phyloP scores from a whole-genome alignment of 2,329 filamentous ascomycete genomes.

The Ophiostoma perfectum region DNA sequence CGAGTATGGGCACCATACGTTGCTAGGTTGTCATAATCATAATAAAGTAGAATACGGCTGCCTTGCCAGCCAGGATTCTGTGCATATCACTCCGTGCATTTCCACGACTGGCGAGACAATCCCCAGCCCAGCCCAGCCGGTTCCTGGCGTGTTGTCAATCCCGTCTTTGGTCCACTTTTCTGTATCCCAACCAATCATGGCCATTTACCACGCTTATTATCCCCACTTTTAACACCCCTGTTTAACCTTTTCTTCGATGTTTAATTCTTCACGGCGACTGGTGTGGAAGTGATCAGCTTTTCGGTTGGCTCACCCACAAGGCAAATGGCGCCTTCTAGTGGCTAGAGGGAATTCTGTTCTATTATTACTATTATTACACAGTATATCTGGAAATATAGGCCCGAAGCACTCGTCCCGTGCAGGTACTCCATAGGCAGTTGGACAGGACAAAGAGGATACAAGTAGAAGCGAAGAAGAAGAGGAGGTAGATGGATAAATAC shows the following conservation, averaged over 20 bases:
- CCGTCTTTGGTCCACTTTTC: not conserved
- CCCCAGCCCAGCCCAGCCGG: not conserved
- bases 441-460: not conserved
- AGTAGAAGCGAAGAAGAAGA: not conserved
- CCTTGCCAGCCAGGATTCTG: not conserved
- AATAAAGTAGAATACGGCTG: not conserved
- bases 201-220: not conserved
- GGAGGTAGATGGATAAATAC: not conserved
- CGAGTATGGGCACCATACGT: too few relatives aligned
- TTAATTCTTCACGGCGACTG: not conserved
- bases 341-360: not conserved
- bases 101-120: not conserved
- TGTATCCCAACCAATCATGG: not conserved
- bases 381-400: not conserved
- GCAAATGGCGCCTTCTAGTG: conserved; percentile 1
- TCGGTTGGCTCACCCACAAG: not conserved
- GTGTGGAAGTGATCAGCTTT: conserved; percentile 6
- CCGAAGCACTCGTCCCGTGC: conserved; percentile 9
- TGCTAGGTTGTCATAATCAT: too few relatives aligned
- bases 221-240: not conserved
- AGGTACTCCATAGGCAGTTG: not conserved
- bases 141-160: conserved; percentile 5
- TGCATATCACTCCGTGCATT: not conserved
- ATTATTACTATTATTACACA: not conserved
- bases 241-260: not conserved